Evolutionary conservation across 2,329 filamentous ascomycete species (phyloP).

Genomic region (Dichotomopilus funicola): DNA sequence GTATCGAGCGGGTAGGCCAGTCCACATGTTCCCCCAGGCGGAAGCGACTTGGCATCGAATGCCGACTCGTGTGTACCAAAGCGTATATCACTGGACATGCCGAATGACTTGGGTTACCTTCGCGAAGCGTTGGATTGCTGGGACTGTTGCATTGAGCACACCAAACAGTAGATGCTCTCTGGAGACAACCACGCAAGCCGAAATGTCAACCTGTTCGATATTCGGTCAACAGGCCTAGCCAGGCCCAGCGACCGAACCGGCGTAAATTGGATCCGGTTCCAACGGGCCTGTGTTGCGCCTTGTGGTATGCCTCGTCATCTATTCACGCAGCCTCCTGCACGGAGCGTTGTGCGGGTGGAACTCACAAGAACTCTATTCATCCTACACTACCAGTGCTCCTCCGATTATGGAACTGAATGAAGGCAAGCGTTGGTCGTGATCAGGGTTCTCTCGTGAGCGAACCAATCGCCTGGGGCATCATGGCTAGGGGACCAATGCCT

Average conservation of each 20-base stretch:
- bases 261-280: not conserved
- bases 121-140: too few species aligned
- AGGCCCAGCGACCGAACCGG: not conserved
- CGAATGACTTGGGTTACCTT: too few species aligned
- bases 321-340: not conserved
- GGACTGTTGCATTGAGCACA: too few species aligned
- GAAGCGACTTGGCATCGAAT: too few species aligned
- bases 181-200: too few species aligned
- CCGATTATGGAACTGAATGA: too few species aligned
- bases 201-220: too few species aligned
- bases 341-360: not conserved
- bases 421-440: too few species aligned
- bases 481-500: not conserved
- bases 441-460: slow-evolving; percentile 25
- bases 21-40: not conserved
- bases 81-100: too few species aligned
- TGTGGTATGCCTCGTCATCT: slow-evolving; percentile 8
- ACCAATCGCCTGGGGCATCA: slow-evolving; percentile 29
- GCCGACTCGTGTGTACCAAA: too few species aligned
- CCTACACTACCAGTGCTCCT: not conserved
- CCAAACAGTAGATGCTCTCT: too few species aligned
- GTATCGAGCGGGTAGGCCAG: not conserved
- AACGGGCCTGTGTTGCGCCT: slow-evolving; percentile 1
- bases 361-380: slow-evolving; percentile 11
- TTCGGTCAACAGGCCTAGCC: too few species aligned